phyloP scores from a whole-genome alignment of 768 basidiomycete species.

The Piloderma croceum region DNA sequence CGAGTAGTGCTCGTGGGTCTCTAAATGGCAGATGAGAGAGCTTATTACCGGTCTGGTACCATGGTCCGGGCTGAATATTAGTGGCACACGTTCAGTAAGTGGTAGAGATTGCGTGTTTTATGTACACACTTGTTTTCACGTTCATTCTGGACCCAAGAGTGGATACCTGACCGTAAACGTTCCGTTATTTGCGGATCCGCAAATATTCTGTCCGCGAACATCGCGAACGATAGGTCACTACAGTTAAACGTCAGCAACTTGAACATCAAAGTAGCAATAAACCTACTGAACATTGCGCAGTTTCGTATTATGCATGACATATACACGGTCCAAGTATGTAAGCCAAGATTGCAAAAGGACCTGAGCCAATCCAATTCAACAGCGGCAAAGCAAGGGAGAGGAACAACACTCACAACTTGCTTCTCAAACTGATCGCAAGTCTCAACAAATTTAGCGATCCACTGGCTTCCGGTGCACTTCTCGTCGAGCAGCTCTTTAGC shows the following conservation, averaged over 20 bases:
- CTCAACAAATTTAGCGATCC: constrained; percentile 54
- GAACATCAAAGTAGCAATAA: not conserved
- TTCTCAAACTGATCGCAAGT: constrained; percentile 59
- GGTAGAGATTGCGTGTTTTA: too few species aligned
- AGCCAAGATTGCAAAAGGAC: constrained; percentile 55
- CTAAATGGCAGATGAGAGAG: constrained; percentile 51
- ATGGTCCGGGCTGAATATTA: too few species aligned
- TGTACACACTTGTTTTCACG: constrained; percentile 40
- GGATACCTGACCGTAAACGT: constrained; percentile 40
- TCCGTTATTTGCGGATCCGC: constrained; percentile 38
- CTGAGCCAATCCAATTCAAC: constrained; percentile 26
- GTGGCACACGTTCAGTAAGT: too few species aligned
- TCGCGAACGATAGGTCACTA: constrained; percentile 52
- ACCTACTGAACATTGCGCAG: constrained; percentile 43
- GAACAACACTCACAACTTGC: constrained; percentile 47
- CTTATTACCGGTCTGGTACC: too few species aligned
- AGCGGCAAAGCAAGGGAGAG: not conserved
- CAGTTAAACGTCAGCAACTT: constrained; percentile 12
- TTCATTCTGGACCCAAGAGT: constrained; percentile 51
- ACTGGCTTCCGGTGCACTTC: constrained; percentile 33
- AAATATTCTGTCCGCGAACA: constrained; percentile 50
- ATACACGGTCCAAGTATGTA: constrained; percentile 68
- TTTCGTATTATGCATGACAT: constrained; percentile 39
- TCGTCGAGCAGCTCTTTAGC: constrained; percentile 31
- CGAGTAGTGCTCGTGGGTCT: constrained; percentile 50